Percentiles rank a stretch among this genome's conserved stretches.
phyloP scores from a whole-genome alignment of 2,329 filamentous ascomycete species.

The Hymenoscyphus linearis region DNA sequence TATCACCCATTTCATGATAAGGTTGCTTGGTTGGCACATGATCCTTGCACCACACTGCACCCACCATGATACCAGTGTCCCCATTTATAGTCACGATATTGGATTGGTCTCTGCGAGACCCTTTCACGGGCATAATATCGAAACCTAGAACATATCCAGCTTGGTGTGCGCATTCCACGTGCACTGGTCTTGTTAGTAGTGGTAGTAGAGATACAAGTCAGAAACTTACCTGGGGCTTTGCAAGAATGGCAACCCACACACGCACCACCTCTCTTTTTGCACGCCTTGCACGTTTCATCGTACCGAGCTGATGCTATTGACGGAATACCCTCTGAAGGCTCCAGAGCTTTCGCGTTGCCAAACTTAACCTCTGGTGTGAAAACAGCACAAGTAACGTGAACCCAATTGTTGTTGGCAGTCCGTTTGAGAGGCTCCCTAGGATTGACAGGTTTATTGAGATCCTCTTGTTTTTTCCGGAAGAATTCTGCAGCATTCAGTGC shows the following conservation, averaged over 20 bases:
- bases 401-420: slow-evolving; percentile 96
- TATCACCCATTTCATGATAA: slow-evolving; percentile 74
- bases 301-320: slow-evolving; percentile 70
- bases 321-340: slow-evolving; percentile 84
- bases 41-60: slow-evolving; percentile 86
- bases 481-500: slow-evolving; percentile 73
- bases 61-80: slow-evolving; percentile 78
- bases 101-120: slow-evolving; percentile 74
- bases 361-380: slow-evolving; percentile 94
- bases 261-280: slow-evolving; percentile 69
- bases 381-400: slow-evolving; percentile 87
- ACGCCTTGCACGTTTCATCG: slow-evolving; percentile 76
- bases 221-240: slow-evolving; percentile 40
- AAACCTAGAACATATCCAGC: slow-evolving; percentile 81
- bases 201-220: background rate
- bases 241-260: slow-evolving; percentile 80
- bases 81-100: slow-evolving; percentile 74
- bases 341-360: slow-evolving; percentile 73
- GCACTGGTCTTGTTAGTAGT: slow-evolving; percentile 42
- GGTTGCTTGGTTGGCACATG: slow-evolving; percentile 68
- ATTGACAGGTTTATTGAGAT: slow-evolving; percentile 73
- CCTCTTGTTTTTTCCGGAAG: slow-evolving; percentile 77
- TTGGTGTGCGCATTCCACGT: slow-evolving; percentile 86
- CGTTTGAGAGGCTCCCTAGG: slow-evolving; percentile 90
- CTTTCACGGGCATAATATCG: slow-evolving; percentile 84